Conservation (phyloP, 2,329 filamentous ascomycete genomes). For the Verticillium longisporum region DNA sequence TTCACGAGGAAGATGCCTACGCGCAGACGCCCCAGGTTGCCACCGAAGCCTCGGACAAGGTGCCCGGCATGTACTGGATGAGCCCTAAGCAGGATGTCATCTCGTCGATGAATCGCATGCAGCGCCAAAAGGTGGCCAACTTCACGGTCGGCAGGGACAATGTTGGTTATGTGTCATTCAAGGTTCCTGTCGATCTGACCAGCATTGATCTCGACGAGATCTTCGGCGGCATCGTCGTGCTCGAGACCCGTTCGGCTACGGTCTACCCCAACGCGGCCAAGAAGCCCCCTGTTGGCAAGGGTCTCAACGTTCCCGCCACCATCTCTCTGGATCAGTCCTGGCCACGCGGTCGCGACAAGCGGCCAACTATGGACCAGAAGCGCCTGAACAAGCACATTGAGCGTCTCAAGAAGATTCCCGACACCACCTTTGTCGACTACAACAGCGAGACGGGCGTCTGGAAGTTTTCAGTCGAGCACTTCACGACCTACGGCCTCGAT, state of each 20-base stretch:
- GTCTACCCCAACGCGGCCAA: constrained; percentile 72
- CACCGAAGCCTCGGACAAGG: constrained; percentile 29
- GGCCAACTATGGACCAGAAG: constrained; percentile 46
- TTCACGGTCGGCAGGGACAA: constrained; percentile 79
- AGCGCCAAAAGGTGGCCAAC: constrained; percentile 65
- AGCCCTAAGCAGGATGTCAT: constrained; percentile 69
- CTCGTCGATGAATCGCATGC: constrained; percentile 68
- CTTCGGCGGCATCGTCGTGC: constrained; percentile 66
- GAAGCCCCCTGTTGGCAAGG: constrained; percentile 81
- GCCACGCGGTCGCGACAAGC: constrained; percentile 63
- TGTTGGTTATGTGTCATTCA: constrained; percentile 77
- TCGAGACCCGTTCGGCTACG: constrained; percentile 73
- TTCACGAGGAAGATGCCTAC: constrained; percentile 60
- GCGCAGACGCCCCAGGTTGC: constrained; percentile 17
- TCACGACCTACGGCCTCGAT: constrained; percentile 88
- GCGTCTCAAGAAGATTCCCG: constrained; percentile 68
- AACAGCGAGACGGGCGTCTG: constrained; percentile 75
- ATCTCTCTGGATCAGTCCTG: constrained; percentile 91
- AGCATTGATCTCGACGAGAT: constrained; percentile 75
- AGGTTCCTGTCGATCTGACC: constrained; percentile 74
- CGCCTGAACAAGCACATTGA: constrained; percentile 76
- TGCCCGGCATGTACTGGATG: constrained; percentile 82
- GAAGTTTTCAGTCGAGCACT: constrained; percentile 92
- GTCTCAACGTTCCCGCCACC: constrained; percentile 82
- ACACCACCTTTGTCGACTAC: constrained; percentile 80